Conservation (phyloP, 2,329 filamentous ascomycete genomes). For the Achaetomium macrosporum region DNA sequence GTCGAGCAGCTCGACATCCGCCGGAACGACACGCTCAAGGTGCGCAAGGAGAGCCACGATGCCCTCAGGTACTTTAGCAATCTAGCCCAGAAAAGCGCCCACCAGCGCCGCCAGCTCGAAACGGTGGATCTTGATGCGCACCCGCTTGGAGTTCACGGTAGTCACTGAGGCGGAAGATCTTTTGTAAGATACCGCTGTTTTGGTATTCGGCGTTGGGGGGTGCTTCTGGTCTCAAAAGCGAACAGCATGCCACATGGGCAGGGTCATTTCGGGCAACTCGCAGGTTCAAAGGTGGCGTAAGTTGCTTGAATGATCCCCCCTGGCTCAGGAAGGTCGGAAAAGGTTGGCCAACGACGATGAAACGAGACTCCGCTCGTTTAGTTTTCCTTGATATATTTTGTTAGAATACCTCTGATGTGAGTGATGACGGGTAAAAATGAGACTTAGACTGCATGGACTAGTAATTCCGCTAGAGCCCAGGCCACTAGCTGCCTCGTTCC, state of each 20-base stretch:
- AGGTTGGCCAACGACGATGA: neutral
- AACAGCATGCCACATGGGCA: neutral
- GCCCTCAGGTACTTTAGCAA: constrained; percentile 88
- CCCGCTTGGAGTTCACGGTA: constrained; percentile 27
- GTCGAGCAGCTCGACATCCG: constrained; percentile 76
- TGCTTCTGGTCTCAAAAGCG: neutral
- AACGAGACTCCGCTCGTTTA: constrained; percentile 16
- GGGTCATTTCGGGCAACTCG: neutral
- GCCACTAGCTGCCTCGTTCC: no score
- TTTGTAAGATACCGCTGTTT: neutral
- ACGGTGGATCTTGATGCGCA: constrained; percentile 51
- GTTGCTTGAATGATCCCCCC: constrained; percentile 6
- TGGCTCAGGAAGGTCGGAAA: neutral
- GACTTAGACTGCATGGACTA: neutral
- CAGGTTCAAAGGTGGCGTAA: neutral
- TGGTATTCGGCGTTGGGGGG: neutral
- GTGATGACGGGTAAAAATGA: neutral
- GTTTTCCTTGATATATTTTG: constrained; percentile 2
- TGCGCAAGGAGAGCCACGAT: constrained; percentile 75
- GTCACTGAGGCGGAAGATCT: neutral
- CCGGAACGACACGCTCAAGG: constrained; percentile 77
- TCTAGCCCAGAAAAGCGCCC: constrained; percentile 61
- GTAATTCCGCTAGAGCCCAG: no score
- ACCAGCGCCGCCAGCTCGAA: constrained; percentile 45
- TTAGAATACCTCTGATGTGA: neutral